Base-by-base conservation (phyloP, 805 yeast species). In the Millerozyma acaciae region DNA sequence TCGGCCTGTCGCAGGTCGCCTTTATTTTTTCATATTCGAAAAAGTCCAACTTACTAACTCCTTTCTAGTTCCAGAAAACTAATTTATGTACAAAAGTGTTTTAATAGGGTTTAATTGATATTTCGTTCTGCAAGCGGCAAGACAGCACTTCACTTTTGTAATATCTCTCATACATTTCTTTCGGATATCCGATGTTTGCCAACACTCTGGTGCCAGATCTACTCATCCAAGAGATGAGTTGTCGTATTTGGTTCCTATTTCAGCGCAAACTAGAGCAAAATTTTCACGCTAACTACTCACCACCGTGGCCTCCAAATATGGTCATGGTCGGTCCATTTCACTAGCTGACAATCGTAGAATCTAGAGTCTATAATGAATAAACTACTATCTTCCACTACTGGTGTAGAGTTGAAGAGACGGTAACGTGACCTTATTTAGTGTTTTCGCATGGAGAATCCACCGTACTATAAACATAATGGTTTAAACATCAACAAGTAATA, bases 201-300 rank as follows among this genome's bases (percentile, higher is more conserved):
- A 77, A 84, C 94, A 84, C 90, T 83, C 93, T 82, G 93, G 88
- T 78, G 81, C 80, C 75, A 69, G 68, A 73, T 77, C 54, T 29
- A 39, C n/a, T 30, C 25, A 32, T 38, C 33, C 35, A 25, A 31
- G 30, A 30, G 26, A 23, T 28, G 32, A 33, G 23, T 25, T 45
- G 43, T 79, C 58, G 64, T 81, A 77, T 73, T 73, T 73, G 75
- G 80, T 75, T 80, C 89, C 94, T 81, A 84, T 84, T 84, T 80
- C 78, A 77, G 82, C 67, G 88, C 88, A 81, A 85, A 82, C 95
- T 66, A 85, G 87, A 56, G 10, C 6, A 23, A 46, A 35, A 46
- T 83, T 60, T 43, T 45, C 71, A 28, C 62, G 81, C 75, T 70
- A 57, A 58, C 65, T 83, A 82, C 90, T 83, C 90, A 83, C 81